Conservation (phyloP, 1,139 yeast species). For the Kazachstania sp. region DNA sequence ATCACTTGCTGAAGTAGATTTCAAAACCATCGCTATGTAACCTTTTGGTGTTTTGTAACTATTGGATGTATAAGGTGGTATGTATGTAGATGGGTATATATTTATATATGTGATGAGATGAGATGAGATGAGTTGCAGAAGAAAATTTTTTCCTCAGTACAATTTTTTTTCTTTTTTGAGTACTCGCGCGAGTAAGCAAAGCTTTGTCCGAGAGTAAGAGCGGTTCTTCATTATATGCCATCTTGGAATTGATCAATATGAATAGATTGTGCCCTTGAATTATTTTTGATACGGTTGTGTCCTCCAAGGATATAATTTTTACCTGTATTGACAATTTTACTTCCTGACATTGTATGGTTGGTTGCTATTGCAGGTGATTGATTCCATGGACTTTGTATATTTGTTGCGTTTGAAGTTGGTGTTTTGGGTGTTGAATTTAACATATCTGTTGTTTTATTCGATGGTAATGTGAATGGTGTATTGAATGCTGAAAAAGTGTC, state of each 20-base stretch:
- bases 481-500: slow-evolving; percentile 2
- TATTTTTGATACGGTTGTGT: slow-evolving; percentile 24
- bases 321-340: slow-evolving; percentile 26
- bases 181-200: no score
- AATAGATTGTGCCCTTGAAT: slow-evolving; percentile 30
- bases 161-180: no score
- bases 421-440: slow-evolving; percentile 13
- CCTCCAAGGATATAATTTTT: slow-evolving; percentile 30
- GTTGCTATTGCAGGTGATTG: slow-evolving; percentile 3
- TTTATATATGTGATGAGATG: slow-evolving; percentile 5
- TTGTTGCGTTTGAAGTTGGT: slow-evolving; percentile 9
- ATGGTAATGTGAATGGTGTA: slow-evolving; percentile 3
- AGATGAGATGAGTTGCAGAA: slow-evolving; percentile 21
- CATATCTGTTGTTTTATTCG: slow-evolving; percentile 1
- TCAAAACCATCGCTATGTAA: slow-evolving; percentile 55
- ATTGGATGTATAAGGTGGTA: no score
- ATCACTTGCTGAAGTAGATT: slow-evolving; percentile 73
- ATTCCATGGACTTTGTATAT: slow-evolving; percentile 7
- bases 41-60: no score
- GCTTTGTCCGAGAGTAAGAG: no score
- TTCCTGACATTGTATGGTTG: slow-evolving; percentile 7
- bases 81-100: no score
- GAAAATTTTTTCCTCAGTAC: background rate
- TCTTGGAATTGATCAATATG: slow-evolving; percentile 28
- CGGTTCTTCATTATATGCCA: no score